These are phyloP conservation scores for Annulohypoxylon moriforme DNA, from an alignment of 495 filamentous ascomycete species.

Conservation along the genomic window DNA sequence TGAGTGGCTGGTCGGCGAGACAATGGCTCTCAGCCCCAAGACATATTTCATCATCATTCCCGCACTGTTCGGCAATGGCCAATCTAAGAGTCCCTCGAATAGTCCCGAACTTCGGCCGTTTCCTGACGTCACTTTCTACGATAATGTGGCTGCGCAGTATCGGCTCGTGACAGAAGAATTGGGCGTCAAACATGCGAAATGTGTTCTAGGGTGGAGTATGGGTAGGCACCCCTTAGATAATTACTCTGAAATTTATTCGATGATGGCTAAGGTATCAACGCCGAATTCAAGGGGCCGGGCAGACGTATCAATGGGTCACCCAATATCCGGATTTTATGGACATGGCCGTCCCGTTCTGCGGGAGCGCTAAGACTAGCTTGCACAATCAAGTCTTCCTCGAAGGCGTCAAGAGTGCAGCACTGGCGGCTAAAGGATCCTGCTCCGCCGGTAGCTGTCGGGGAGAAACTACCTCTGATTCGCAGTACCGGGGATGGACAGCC, in stretches of 20 bases:
- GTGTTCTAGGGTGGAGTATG: neutral
- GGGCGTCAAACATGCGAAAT: neutral
- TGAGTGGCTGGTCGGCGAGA: neutral
- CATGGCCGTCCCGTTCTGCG: neutral
- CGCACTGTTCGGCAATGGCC: neutral
- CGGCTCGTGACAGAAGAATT: neutral
- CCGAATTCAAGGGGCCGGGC: neutral
- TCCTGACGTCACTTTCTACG: neutral
- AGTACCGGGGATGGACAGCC: neutral
- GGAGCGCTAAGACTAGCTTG: neutral
- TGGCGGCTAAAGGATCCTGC: neutral
- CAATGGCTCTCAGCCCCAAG: neutral
- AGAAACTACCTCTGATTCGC: neutral
- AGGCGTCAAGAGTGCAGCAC: neutral
- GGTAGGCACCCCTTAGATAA: neutral
- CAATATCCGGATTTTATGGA: neutral
- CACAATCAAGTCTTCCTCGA: neutral
- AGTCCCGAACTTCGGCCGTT: neutral
- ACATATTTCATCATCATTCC: neutral
- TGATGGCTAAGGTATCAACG: neutral
- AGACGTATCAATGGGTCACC: neutral
- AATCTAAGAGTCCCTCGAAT: neutral
- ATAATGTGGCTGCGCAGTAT: neutral
- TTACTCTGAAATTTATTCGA: neutral
- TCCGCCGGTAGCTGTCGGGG: neutral